These are phyloP conservation scores for Vicia villosa DNA, from an alignment of 306 rosid genomes.

Conservation along the genomic window DNA sequence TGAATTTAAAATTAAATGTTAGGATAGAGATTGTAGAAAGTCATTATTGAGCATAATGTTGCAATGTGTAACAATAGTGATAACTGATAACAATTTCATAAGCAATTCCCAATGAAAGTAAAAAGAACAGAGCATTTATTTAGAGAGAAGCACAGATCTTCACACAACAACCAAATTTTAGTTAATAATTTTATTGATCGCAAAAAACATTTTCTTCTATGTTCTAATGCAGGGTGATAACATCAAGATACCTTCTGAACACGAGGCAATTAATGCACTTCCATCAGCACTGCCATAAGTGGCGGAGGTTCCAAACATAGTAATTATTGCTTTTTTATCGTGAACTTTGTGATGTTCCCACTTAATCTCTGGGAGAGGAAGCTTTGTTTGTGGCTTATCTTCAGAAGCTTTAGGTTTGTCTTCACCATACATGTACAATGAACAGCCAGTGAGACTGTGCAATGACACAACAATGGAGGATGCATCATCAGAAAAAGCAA, in stretches of 20 bases:
- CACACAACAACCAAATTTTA: not conserved
- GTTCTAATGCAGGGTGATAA: slow-evolving; percentile 1
- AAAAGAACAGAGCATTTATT: slow-evolving; percentile 12
- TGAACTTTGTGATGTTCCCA: slow-evolving; percentile 90
- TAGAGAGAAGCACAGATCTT: slow-evolving; percentile 4
- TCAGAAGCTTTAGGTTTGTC: slow-evolving; percentile 68
- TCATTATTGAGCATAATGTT: slow-evolving; percentile 15
- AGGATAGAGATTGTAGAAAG: slow-evolving; percentile 27
- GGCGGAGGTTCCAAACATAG: slow-evolving; percentile 76
- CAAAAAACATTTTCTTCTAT: not conserved
- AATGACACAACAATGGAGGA: slow-evolving; percentile 83
- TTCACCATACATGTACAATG: slow-evolving; percentile 91
- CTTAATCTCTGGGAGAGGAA: slow-evolving; percentile 92
- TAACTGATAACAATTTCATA: slow-evolving; percentile 17
- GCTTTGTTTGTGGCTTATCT: slow-evolving; percentile 66
- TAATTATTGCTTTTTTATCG: slow-evolving; percentile 69
- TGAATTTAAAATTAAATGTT: slow-evolving; percentile 45
- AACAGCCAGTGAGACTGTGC: slow-evolving; percentile 65
- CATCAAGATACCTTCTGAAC: slow-evolving; percentile 86
- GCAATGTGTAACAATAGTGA: not conserved
- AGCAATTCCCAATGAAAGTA: slow-evolving; percentile 11
- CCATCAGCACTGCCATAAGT: slow-evolving; percentile 95
- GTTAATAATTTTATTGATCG: slow-evolving; percentile 2
- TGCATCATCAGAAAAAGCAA: slow-evolving; percentile 65
- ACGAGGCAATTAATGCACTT: slow-evolving; percentile 81